phyloP scores from a whole-genome alignment of 768 basidiomycete genomes.

The Mycena capillaripes region DNA sequence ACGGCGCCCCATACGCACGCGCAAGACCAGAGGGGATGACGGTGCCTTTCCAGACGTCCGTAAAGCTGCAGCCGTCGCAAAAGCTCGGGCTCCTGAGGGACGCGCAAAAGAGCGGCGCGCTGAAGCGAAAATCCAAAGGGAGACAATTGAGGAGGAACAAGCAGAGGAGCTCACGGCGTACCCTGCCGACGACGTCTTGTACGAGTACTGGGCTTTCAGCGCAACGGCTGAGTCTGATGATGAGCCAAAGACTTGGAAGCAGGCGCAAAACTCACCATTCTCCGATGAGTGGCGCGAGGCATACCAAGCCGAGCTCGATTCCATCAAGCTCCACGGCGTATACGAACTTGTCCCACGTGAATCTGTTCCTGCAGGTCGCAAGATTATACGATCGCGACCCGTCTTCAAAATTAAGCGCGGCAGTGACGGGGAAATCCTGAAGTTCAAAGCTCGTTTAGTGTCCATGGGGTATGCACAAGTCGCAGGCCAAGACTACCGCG shows the following conservation, averaged over 20 bases:
- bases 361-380: not conserved
- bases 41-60: conserved; percentile 1
- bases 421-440: conserved; percentile 7
- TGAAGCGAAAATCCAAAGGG: not conserved
- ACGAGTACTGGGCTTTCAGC: conserved; percentile 15
- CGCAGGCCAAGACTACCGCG: conserved; percentile 1
- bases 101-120: not conserved
- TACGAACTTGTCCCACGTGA: conserved; percentile 11
- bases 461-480: conserved; percentile 15
- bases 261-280: conserved; percentile 11
- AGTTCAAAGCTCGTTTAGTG: conserved; percentile 13
- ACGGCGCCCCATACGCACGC: not conserved
- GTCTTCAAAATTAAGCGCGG: conserved; percentile 20
- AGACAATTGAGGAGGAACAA: not conserved
- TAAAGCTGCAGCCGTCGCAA: conserved; percentile 9
- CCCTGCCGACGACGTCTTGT: not conserved
- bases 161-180: not conserved
- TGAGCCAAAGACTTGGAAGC: conserved; percentile 25
- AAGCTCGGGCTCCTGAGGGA: not conserved
- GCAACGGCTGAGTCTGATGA: not conserved
- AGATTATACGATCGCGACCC: not conserved
- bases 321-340: conserved; percentile 10
- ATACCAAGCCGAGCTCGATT: conserved; percentile 3
- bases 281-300: conserved; percentile 2
- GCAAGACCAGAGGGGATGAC: not conserved